Conservation (phyloP, 2,329 filamentous ascomycete species). For the Neophaeococcomyces aloes region DNA sequence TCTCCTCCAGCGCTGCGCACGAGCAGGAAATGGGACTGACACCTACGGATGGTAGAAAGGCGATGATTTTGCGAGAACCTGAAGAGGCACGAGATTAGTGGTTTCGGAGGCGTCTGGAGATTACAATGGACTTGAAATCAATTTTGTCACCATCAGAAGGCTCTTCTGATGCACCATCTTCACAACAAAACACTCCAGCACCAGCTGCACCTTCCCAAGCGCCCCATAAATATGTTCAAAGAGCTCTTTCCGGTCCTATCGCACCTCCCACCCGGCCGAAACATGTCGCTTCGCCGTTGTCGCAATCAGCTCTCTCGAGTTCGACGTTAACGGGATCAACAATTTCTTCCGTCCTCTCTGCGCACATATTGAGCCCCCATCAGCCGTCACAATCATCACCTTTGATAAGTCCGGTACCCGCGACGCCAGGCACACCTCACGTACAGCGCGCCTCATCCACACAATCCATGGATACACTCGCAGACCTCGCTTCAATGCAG, state of each 20-base stretch:
- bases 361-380: constrained; percentile 31
- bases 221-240: constrained; percentile 29
- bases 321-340: constrained; percentile 14
- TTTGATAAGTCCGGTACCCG: constrained; percentile 29
- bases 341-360: constrained; percentile 5
- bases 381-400: constrained; percentile 30
- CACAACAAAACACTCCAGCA: constrained; percentile 12
- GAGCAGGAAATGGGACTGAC: not conserved
- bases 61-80: not conserved
- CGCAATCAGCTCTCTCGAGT: constrained; percentile 26
- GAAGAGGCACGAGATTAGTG: not conserved
- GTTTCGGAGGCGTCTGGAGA: constrained; percentile 8
- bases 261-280: constrained; percentile 19
- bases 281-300: constrained; percentile 29
- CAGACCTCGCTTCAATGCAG: constrained; percentile 39
- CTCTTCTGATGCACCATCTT: constrained; percentile 22
- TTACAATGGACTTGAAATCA: constrained; percentile 36
- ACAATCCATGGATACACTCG: constrained; percentile 40
- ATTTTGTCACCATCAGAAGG: constrained; percentile 36
- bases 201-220: constrained; percentile 27
- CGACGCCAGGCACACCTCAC: constrained; percentile 26
- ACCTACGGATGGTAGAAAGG: not conserved
- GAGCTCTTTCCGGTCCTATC: constrained; percentile 27
- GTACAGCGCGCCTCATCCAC: constrained; percentile 34
- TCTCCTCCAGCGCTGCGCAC: not conserved